Conservation (phyloP, 208 protist species). For the Trypanosoma rangeli region DNA sequence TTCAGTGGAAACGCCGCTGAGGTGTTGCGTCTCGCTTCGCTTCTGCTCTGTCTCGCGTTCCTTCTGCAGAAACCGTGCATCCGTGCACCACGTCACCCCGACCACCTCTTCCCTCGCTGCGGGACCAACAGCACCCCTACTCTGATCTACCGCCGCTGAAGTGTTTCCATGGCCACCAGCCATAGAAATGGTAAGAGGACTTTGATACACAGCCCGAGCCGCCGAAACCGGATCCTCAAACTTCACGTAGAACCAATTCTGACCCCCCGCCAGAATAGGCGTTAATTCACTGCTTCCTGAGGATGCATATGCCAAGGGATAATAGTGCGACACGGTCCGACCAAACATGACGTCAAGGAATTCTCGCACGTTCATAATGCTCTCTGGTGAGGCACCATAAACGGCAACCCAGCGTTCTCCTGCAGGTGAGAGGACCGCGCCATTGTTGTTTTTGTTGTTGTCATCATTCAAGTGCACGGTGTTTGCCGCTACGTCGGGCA, state of each 20-base stretch:
- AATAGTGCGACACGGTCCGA: slow-evolving; percentile 57
- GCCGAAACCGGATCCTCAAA: slow-evolving; percentile 55
- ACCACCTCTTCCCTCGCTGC: slow-evolving; percentile 14
- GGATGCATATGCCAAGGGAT: slow-evolving; percentile 14
- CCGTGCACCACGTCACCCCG: slow-evolving; percentile 46
- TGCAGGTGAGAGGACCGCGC: background rate
- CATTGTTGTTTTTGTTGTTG: background rate
- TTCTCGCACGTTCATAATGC: slow-evolving; percentile 64
- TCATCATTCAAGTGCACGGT: background rate
- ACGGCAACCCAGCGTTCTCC: slow-evolving; percentile 47
- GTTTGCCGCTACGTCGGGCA: background rate
- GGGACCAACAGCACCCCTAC: background rate
- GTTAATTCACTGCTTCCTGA: background rate
- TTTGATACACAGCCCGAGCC: slow-evolving; percentile 46
- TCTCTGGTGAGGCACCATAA: slow-evolving; percentile 33
- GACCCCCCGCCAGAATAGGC: background rate
- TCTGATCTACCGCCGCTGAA: background rate
- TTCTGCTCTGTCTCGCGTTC: background rate
- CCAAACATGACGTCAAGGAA: slow-evolving; percentile 72
- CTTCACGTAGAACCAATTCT: slow-evolving; percentile 53
- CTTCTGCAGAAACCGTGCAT: slow-evolving; percentile 41
- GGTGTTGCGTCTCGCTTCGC: background rate
- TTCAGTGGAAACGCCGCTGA: background rate
- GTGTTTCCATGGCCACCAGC: background rate
- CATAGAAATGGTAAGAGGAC: slow-evolving; percentile 30